Conservation (phyloP, 1,139 yeast species). For the Hyphopichia wangnamkhiaoensis region DNA sequence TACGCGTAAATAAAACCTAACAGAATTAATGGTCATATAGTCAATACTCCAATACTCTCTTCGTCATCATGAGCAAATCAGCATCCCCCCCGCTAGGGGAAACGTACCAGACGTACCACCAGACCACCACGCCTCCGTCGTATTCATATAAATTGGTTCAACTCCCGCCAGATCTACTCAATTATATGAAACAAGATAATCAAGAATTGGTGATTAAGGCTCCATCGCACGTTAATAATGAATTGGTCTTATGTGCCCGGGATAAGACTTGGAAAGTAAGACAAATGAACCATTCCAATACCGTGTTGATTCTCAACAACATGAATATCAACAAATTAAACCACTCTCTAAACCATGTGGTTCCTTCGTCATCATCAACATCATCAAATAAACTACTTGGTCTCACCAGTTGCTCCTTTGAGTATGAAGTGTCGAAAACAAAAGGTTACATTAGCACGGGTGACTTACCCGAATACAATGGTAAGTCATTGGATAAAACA, state of each 20-base stretch:
- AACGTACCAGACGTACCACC: slow-evolving; percentile 20
- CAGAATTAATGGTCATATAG: too few species aligned
- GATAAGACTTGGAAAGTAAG: slow-evolving; percentile 63
- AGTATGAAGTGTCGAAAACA: slow-evolving; percentile 48
- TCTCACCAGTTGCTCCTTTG: slow-evolving; percentile 44
- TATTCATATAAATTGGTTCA: slow-evolving; percentile 58
- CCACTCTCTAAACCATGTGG: slow-evolving; percentile 7
- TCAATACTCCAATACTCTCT: too few species aligned
- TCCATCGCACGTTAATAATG: slow-evolving; percentile 30
- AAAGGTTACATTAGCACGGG: slow-evolving; percentile 46
- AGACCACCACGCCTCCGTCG: slow-evolving; percentile 18
- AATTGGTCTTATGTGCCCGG: slow-evolving; percentile 64
- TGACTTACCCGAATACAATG: slow-evolving; percentile 52
- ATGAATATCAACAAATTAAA: slow-evolving; percentile 17
- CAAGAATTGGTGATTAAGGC: slow-evolving; percentile 50
- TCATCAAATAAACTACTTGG: slow-evolving; percentile 30
- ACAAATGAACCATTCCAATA: slow-evolving; percentile 85
- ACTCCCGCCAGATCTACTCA: slow-evolving; percentile 55
- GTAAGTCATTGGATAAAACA: slow-evolving; percentile 16
- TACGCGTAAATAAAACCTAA: too few species aligned
- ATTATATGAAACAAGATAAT: slow-evolving; percentile 33
- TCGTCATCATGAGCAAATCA: too few species aligned
- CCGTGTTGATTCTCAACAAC: slow-evolving; percentile 58
- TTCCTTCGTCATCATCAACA: slow-evolving; percentile 5
- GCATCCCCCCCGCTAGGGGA: too few species aligned